Evolutionary conservation across 805 yeast genomes (phyloP).

Genomic region (Candida krabiensis): DNA sequence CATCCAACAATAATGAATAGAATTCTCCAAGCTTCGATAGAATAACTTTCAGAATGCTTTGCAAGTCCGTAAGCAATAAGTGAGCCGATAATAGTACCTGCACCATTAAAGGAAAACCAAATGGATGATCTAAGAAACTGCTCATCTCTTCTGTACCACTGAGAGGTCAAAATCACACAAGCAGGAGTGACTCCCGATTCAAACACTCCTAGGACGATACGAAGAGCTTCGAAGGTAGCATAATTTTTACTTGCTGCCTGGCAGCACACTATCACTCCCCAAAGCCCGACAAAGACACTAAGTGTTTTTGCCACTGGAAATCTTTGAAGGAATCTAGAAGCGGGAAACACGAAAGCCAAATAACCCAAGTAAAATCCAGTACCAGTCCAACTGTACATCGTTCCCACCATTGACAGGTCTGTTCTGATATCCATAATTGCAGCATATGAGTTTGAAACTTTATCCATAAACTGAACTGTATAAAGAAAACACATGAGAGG

Average conservation of each 20-base stretch:
- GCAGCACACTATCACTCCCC: slow-evolving; percentile 45
- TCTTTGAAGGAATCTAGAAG: slow-evolving; percentile 41
- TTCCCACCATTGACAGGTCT: slow-evolving; percentile 48
- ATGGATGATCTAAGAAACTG: slow-evolving; percentile 43
- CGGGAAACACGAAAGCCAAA: slow-evolving; percentile 41
- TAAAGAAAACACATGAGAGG: slow-evolving; percentile 23
- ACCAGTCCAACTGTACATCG: slow-evolving; percentile 48
- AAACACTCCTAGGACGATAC: slow-evolving; percentile 50
- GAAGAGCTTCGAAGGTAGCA: slow-evolving; percentile 41
- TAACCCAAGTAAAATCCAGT: slow-evolving; percentile 52
- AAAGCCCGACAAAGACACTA: slow-evolving; percentile 33
- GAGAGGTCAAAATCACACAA: slow-evolving; percentile 50
- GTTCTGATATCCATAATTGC: slow-evolving; percentile 46
- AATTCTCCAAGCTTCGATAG: slow-evolving; percentile 46
- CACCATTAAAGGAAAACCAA: slow-evolving; percentile 37
- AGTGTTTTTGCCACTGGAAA: slow-evolving; percentile 42
- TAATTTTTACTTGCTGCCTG: slow-evolving; percentile 43
- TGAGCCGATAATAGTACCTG: slow-evolving; percentile 51
- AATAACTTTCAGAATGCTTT: slow-evolving; percentile 29
- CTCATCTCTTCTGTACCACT: slow-evolving; percentile 48
- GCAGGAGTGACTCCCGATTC: slow-evolving; percentile 60
- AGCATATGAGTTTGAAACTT: slow-evolving; percentile 26
- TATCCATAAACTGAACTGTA: slow-evolving; percentile 25
- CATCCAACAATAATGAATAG: slow-evolving; percentile 56
- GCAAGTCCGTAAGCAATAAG: slow-evolving; percentile 32